Evolutionary conservation across 495 filamentous ascomycete species (phyloP), one percentile per base, ranked within the genome.

Genomic region (Glonium stellatum): DNA sequence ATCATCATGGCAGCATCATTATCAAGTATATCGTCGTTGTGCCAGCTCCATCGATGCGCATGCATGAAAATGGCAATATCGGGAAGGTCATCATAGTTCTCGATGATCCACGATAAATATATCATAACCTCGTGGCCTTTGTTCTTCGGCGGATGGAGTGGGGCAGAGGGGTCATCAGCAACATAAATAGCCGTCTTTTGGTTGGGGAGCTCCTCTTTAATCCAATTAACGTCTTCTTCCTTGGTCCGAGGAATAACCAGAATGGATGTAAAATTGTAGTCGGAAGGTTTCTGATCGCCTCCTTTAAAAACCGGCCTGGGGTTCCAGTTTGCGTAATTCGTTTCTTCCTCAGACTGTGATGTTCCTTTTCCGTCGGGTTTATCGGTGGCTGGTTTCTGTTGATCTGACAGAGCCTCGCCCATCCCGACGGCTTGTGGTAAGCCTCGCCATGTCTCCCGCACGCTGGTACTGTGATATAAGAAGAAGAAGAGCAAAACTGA

Each of bases 101-200:
- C 84, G 67, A 87, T 81, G 61, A 89, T 79, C 64, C 84, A 89
- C 51, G 79, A 84, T 54, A 88, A 73, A 67, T 91, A 91, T 9
- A 86, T 77, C 77, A 90, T 84, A 13, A 84, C 87, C 69, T 92
- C 87, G 63, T 89, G 82, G 11, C 87, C 88, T 70, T 90, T 90
- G 64, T 88, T 88, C 62, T 80, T 79, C 0, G 84, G 85, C 1
- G 86, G 82, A 67, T 87, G 85, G 4, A 83, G 73, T 8, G 75
- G 75, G 0, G 85, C 84, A 0, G 65, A 71, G 12, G 80, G 78
- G 62, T 87, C 81, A 61, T 90, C 80, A 52, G 79, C 85, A 37
- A 82, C 77, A 65, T 89, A 90, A 23, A 86, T 72, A n/a, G 83
- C 80, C 18, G 76, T 72, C n/a, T 77, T 66, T 62, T 86, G 76